Conservation (phyloP, 768 basidiomycete species). For the Leccinum olivaceopallidum region DNA sequence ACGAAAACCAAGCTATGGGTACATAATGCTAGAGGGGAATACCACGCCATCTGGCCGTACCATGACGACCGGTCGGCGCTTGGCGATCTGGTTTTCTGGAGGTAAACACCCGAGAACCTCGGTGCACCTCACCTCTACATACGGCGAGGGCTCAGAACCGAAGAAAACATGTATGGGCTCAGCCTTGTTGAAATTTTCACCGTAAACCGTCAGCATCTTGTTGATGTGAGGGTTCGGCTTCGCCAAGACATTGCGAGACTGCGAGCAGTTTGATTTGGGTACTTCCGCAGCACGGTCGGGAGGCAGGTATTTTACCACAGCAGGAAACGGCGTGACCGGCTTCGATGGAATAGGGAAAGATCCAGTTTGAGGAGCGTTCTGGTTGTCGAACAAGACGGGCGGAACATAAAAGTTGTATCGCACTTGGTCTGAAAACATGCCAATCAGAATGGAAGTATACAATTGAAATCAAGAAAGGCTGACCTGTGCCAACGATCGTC, state of each 20-base stretch:
- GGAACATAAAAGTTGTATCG: conserved; percentile 95
- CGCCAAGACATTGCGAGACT: conserved; percentile 65
- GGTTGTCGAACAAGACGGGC: conserved; percentile 78
- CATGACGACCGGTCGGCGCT: conserved; percentile 79
- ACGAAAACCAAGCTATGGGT: conserved; percentile 53
- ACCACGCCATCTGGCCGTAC: conserved; percentile 85
- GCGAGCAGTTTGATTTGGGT: conserved; percentile 69
- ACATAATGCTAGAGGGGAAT: conserved; percentile 80
- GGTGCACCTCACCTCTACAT: conserved; percentile 83
- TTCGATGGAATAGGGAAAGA: conserved; percentile 81
- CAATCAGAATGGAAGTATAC: conserved; percentile 16
- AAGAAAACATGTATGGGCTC: conserved; percentile 86
- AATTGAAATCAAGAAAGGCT: conserved; percentile 11
- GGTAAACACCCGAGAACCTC: conserved; percentile 84
- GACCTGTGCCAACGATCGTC: conserved; percentile 93
- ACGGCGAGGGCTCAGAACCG: conserved; percentile 83
- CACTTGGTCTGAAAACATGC: conserved; percentile 65
- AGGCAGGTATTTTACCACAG: conserved; percentile 87
- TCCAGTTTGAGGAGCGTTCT: conserved; percentile 65
- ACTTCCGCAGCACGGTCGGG: conserved; percentile 85
- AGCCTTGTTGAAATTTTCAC: conserved; percentile 84
- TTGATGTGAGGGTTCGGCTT: conserved; percentile 78
- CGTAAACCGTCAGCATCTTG: conserved; percentile 85
- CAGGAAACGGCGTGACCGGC: conserved; percentile 83
- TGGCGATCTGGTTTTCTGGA: conserved; percentile 62